phyloP scores from a whole-genome alignment of 2,329 filamentous ascomycete genomes.

The Cladorrhinum sp. region DNA sequence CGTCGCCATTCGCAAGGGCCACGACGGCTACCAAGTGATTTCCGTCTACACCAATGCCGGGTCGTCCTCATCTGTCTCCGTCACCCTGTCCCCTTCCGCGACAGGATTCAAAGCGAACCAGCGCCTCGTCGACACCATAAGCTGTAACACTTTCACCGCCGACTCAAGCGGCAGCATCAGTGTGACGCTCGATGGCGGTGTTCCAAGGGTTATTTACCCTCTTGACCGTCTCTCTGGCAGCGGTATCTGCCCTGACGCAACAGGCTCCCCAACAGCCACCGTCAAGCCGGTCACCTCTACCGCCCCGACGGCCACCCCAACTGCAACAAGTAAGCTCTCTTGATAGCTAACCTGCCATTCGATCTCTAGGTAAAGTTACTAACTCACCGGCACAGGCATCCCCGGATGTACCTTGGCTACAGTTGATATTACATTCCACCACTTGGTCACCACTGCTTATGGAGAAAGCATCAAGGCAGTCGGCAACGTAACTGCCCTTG shows the following conservation, averaged over 20 bases:
- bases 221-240: conserved; percentile 34
- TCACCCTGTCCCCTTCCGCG: conserved; percentile 35
- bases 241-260: conserved; percentile 36
- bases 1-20: conserved; percentile 48
- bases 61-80: conserved; percentile 29
- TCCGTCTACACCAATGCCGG: conserved; percentile 42
- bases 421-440: conserved; percentile 29
- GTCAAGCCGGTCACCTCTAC: background rate
- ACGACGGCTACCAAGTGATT: conserved; percentile 35
- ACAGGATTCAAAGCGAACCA: conserved; percentile 38
- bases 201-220: conserved; percentile 43
- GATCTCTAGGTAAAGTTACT: background rate
- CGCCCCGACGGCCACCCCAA: conserved; percentile 7
- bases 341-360: too few species aligned
- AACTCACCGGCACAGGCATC: background rate
- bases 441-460: conserved; percentile 25
- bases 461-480: conserved; percentile 28
- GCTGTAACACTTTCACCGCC: conserved; percentile 42
- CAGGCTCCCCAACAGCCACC: conserved; percentile 1
- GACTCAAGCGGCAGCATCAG: conserved; percentile 42
- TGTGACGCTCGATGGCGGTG: conserved; percentile 41
- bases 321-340: background rate
- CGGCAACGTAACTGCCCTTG: conserved; percentile 37
- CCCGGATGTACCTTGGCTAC: conserved; percentile 19
- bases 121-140: conserved; percentile 41